phyloP scores from a whole-genome alignment of 73 alveolate genomes.

The Paramecium caudatum region DNA sequence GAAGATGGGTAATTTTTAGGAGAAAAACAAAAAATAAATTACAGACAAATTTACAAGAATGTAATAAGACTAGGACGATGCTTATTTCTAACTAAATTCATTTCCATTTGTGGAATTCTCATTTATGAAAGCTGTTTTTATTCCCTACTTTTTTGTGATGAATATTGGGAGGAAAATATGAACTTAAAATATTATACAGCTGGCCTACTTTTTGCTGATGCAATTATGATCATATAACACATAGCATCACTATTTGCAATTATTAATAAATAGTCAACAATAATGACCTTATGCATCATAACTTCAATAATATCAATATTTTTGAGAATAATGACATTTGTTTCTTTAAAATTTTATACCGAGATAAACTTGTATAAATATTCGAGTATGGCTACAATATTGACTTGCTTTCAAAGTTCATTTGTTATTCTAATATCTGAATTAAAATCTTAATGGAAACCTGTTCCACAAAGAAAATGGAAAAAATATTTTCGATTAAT shows the following conservation, averaged over 20 bases:
- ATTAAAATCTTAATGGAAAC: neutral
- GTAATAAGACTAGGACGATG: constrained; percentile 34
- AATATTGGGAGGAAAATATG: neutral
- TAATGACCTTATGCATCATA: neutral
- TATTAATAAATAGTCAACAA: neutral
- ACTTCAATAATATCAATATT: neutral
- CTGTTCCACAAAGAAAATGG: neutral
- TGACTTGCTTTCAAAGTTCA: neutral
- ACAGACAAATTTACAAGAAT: neutral
- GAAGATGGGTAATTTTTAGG: neutral
- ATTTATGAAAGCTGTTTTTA: neutral
- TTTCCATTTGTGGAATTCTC: constrained; percentile 3
- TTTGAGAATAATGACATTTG: neutral
- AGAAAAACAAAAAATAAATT: neutral
- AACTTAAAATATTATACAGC: neutral
- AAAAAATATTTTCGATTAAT: neutral
- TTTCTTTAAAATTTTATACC: neutral
- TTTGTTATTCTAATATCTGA: neutral
- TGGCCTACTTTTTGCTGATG: constrained; percentile 1
- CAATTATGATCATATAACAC: constrained; percentile 2
- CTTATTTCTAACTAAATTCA: neutral
- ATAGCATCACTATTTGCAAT: neutral
- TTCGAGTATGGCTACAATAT: neutral
- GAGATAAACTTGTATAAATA: constrained; percentile 7
- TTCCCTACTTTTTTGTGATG: neutral